Conservation (phyloP, 2,329 filamentous ascomycete species). For the Colletotrichum orbiculare region DNA sequence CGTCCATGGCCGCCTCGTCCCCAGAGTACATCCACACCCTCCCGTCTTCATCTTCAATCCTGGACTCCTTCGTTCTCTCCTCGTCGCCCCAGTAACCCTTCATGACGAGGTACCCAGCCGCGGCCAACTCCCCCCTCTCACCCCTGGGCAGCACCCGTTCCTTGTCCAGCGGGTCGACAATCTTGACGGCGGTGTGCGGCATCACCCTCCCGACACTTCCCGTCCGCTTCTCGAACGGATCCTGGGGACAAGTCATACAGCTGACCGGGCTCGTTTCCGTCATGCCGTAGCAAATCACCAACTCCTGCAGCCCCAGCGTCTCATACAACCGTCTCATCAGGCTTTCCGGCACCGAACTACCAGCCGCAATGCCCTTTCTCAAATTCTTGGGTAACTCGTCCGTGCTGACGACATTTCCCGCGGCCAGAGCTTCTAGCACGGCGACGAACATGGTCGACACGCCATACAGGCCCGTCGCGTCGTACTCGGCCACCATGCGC, state of each 20-base stretch:
- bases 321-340: conserved; percentile 82
- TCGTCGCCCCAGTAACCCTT: conserved; percentile 88
- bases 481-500: conserved; percentile 61
- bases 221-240: conserved; percentile 79
- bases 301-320: conserved; percentile 78
- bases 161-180: conserved; percentile 77
- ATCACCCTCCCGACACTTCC: conserved; percentile 82
- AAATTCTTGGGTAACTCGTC: conserved; percentile 56
- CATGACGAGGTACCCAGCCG: conserved; percentile 90
- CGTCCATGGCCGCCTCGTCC: conserved; percentile 89
- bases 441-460: conserved; percentile 96
- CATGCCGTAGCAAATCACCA: conserved; percentile 98
- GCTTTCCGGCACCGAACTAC: conserved; percentile 83
- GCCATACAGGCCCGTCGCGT: conserved; percentile 79
- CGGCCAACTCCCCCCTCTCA: conserved; percentile 82
- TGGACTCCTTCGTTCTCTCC: conserved; percentile 74
- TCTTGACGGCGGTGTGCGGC: conserved; percentile 81
- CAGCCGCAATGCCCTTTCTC: conserved; percentile 91
- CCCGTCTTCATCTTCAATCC: conserved; percentile 56
- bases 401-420: conserved; percentile 42
- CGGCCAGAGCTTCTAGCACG: conserved; percentile 80
- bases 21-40: conserved; percentile 90
- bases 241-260: conserved; percentile 84
- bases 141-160: conserved; percentile 69
- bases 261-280: conserved; percentile 86